A percentile compares a stretch with the other conserved stretches of the same genome.
Evolutionary conservation across 179 eudicot genomes (phyloP).

Genomic region (Spergularia azorica): DNA sequence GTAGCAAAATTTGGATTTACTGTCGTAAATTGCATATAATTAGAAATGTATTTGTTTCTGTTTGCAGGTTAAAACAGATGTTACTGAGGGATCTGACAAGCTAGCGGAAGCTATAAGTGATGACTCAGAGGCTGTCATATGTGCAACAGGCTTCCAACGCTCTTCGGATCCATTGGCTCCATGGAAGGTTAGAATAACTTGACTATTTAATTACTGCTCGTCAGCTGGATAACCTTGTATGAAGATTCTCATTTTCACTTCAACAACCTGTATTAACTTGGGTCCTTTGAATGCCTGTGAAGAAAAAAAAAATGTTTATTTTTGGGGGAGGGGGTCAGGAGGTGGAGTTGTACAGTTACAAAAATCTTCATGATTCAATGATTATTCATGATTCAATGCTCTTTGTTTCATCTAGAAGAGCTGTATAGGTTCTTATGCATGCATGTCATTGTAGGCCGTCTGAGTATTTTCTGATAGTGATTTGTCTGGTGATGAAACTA

Average conservation of each 20-base stretch:
- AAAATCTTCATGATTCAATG: too few relatives aligned
- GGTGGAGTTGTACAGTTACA: too few relatives aligned
- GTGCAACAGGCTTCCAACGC: slow-evolving; percentile 87
- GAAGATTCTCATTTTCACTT: neutral
- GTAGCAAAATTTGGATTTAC: neutral
- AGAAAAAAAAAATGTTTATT: too few relatives aligned
- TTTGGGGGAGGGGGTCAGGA: too few relatives aligned
- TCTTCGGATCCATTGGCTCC: slow-evolving; percentile 79
- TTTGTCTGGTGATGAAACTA: neutral
- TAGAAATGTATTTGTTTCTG: neutral
- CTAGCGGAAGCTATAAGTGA: slow-evolving; percentile 79
- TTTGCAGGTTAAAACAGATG: slow-evolving; percentile 86
- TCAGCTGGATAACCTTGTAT: neutral
- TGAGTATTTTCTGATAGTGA: neutral
- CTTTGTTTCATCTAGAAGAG: neutral
- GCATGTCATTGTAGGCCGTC: neutral
- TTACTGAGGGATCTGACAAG: slow-evolving; percentile 75
- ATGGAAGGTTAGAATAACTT: slow-evolving; percentile 68
- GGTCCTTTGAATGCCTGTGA: too few relatives aligned
- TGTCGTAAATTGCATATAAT: neutral
- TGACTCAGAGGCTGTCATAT: slow-evolving; percentile 82
- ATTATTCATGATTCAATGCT: too few relatives aligned
- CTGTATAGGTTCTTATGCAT: neutral
- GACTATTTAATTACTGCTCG: neutral
- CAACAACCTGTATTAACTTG: neutral